A percentile compares a stretch with the other conserved stretches of the same genome.
These are phyloP conservation scores for Globisporangium irregulare DNA, from an alignment of 352 stramenopile species.

Conservation along the genomic window DNA sequence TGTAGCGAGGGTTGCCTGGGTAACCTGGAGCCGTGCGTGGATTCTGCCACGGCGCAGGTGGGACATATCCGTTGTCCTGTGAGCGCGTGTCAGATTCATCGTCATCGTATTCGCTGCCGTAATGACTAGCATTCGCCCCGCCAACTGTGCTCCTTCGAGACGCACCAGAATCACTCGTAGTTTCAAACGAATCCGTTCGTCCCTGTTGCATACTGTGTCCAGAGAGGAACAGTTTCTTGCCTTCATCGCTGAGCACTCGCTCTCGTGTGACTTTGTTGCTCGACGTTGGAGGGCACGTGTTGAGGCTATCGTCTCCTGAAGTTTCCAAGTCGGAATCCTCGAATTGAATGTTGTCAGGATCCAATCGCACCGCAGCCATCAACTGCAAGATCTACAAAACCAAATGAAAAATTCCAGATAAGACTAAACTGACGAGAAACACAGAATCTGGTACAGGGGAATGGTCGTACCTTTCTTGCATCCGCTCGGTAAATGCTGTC, in stretches of 20 bases:
- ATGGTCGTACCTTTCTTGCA: slow-evolving; percentile 51
- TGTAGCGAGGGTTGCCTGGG: slow-evolving; percentile 26
- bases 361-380: slow-evolving; percentile 72
- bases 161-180: slow-evolving; percentile 26
- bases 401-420: neutral
- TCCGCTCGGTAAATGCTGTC: slow-evolving; percentile 82
- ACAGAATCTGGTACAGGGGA: too few species aligned
- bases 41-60: slow-evolving; percentile 26
- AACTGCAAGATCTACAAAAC: slow-evolving; percentile 62
- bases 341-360: slow-evolving; percentile 78
- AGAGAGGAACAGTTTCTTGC: slow-evolving; percentile 75
- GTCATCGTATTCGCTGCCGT: slow-evolving; percentile 54
- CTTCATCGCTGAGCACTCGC: slow-evolving; percentile 81
- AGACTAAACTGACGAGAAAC: neutral
- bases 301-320: slow-evolving; percentile 42
- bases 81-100: slow-evolving; percentile 55
- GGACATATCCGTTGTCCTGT: slow-evolving; percentile 50
- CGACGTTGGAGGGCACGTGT: slow-evolving; percentile 57
- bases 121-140: slow-evolving; percentile 35
- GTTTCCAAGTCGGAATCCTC: slow-evolving; percentile 49
- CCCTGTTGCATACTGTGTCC: slow-evolving; percentile 37
- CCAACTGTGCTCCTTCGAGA: slow-evolving; percentile 29
- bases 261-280: slow-evolving; percentile 66
- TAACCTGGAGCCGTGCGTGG: slow-evolving; percentile 24
- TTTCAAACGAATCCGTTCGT: slow-evolving; percentile 27